Conservation (phyloP, 305 asterid species). For the Solanum chacoense region DNA sequence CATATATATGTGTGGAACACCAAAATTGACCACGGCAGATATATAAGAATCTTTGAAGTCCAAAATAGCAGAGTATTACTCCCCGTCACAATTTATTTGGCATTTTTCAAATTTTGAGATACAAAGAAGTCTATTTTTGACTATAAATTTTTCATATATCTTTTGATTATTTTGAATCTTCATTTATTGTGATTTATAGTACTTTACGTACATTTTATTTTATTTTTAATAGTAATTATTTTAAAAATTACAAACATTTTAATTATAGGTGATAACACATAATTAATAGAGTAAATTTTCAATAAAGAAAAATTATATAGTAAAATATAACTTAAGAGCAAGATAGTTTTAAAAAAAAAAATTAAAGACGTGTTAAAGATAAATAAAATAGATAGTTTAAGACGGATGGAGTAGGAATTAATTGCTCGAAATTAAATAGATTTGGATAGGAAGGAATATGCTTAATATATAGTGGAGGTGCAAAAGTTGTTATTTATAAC, state of each 20-base stretch:
- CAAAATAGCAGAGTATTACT: not conserved
- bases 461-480: not conserved
- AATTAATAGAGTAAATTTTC: not conserved
- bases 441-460: not conserved
- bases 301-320: too few relatives aligned
- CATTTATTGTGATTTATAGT: too few relatives aligned
- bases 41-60: not conserved
- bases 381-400: not conserved
- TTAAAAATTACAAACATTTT: too few relatives aligned
- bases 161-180: too few relatives aligned
- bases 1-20: not conserved
- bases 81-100: too few relatives aligned
- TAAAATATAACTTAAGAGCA: not conserved
- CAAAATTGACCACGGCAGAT: not conserved
- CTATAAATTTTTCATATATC: too few relatives aligned
- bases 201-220: too few relatives aligned
- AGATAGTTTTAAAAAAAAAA: too few relatives aligned
- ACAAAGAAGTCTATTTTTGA: too few relatives aligned
- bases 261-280: not conserved
- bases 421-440: not conserved
- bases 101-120: too few relatives aligned
- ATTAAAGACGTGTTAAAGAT: not conserved
- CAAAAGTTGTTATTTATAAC: not conserved
- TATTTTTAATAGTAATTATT: not conserved
- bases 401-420: not conserved